Conservation (phyloP, 225 moss, liverwort and hornwort genomes). For the Physcomitrellopsis africana region DNA sequence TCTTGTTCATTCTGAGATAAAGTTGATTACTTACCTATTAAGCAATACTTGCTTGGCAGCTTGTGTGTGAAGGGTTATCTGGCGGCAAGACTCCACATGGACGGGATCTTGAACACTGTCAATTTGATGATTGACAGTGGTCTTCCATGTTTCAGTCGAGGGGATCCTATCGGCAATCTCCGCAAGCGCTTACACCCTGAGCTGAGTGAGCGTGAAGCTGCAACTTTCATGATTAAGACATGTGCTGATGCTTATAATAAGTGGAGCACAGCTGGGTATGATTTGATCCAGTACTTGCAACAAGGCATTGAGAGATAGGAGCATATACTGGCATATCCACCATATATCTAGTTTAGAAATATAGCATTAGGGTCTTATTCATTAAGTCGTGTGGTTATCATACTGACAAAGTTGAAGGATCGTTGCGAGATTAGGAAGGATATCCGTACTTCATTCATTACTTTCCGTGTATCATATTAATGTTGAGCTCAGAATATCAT, state of each 20-base stretch:
- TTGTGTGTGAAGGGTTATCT: slow-evolving; percentile 90
- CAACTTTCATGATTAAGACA: slow-evolving; percentile 86
- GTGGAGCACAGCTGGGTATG: slow-evolving; percentile 89
- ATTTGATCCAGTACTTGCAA: slow-evolving; percentile 86
- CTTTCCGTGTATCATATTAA: slow-evolving; percentile 29
- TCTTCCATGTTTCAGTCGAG: slow-evolving; percentile 87
- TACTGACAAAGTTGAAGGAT: slow-evolving; percentile 23
- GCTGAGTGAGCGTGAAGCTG: slow-evolving; percentile 82
- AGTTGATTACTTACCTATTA: slow-evolving; percentile 15
- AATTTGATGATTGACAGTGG: slow-evolving; percentile 85
- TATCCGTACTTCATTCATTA: slow-evolving; percentile 14
- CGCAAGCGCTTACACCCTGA: slow-evolving; percentile 87
- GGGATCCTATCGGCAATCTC: slow-evolving; percentile 86
- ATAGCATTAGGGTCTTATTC: slow-evolving; percentile 23
- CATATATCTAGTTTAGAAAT: slow-evolving; percentile 29
- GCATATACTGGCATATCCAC: slow-evolving; percentile 31
- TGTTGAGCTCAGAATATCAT: slow-evolving; percentile 15
- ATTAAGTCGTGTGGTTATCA: slow-evolving; percentile 33
- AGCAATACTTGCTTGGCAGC: slow-evolving; percentile 49
- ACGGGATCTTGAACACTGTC: slow-evolving; percentile 83
- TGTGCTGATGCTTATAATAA: slow-evolving; percentile 92
- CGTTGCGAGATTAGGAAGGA: slow-evolving; percentile 22
- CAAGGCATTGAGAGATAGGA: slow-evolving; percentile 85
- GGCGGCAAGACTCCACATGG: slow-evolving; percentile 82
- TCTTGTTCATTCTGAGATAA: background rate